Conservation (phyloP, 495 filamentous ascomycete species). For the Penicillium simplicissimum region DNA sequence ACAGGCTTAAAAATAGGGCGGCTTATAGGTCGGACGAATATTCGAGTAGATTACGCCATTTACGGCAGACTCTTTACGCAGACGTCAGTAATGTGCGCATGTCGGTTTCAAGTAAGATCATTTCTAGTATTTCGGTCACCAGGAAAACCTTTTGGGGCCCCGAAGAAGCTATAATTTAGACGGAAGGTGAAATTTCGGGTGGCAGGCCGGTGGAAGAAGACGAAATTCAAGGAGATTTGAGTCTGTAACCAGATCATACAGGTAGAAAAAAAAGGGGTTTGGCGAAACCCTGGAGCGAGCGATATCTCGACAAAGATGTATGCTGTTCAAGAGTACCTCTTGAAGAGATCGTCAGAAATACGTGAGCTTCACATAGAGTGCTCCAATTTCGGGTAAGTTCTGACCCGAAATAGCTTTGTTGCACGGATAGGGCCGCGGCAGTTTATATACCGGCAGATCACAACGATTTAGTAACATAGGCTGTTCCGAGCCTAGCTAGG, state of each 20-base stretch:
- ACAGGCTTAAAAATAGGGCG: slow-evolving; percentile 20
- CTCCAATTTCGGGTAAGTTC: no score
- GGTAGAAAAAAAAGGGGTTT: no score
- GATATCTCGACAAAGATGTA: no score
- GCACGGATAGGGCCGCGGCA: no score
- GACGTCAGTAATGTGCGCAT: slow-evolving; percentile 19
- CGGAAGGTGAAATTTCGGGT: not conserved
- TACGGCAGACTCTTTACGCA: slow-evolving; percentile 19
- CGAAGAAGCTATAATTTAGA: not conserved
- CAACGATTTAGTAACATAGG: no score
- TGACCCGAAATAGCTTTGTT: no score
- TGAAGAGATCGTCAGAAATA: no score
- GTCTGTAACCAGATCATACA: not conserved
- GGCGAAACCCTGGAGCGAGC: no score
- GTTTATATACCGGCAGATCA: no score
- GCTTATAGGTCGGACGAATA: slow-evolving; percentile 15
- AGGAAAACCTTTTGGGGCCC: slow-evolving; percentile 1
- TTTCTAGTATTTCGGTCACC: slow-evolving; percentile 18
- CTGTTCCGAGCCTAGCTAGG: no score
- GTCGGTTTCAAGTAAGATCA: slow-evolving; percentile 17
- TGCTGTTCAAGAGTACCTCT: no score
- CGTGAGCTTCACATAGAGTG: no score
- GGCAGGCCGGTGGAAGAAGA: not conserved
- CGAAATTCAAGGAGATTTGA: not conserved
- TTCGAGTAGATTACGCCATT: slow-evolving; percentile 14